Conservation (phyloP, 768 basidiomycete genomes). For the Agaricus blazei region DNA sequence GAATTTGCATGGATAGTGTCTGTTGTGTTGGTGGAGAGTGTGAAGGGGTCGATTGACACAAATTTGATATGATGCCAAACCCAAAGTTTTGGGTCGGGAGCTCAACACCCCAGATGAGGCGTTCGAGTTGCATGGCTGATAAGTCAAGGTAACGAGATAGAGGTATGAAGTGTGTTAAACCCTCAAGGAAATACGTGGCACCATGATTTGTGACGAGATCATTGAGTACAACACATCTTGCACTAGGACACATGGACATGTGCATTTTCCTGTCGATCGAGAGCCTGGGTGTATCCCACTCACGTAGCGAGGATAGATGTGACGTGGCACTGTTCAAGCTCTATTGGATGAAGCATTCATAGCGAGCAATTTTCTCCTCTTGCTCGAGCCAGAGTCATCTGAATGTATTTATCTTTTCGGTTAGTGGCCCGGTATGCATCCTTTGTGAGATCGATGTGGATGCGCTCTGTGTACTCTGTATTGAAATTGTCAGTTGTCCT, state of each 20-base stretch:
- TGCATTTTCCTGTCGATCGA: conserved; percentile 15
- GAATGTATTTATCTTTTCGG: conserved; percentile 23
- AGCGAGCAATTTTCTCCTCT: not conserved
- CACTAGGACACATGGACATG: not conserved
- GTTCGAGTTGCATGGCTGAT: conserved; percentile 13
- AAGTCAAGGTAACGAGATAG: no score
- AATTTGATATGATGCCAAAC: conserved; percentile 34
- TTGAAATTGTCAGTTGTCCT: conserved; percentile 27
- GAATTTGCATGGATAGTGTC: no score
- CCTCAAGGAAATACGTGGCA: no score
- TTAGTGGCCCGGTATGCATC: conserved; percentile 20
- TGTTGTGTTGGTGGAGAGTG: no score
- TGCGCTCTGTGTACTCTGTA: conserved; percentile 27
- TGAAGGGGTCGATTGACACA: conserved; percentile 14
- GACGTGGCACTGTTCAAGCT: conserved; percentile 21
- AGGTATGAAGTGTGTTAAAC: no score
- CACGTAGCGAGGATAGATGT: not conserved
- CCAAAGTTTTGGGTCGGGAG: conserved; percentile 21
- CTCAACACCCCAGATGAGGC: conserved; percentile 3
- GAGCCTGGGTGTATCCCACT: conserved; percentile 2
- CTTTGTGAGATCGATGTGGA: conserved; percentile 17
- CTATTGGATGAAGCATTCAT: conserved; percentile 13
- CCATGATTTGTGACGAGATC: no score
- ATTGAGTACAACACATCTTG: no score
- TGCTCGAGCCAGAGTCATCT: conserved; percentile 32